Evolutionary conservation across 306 rosid genomes (phyloP).

Genomic region (Crotalaria pallida): DNA sequence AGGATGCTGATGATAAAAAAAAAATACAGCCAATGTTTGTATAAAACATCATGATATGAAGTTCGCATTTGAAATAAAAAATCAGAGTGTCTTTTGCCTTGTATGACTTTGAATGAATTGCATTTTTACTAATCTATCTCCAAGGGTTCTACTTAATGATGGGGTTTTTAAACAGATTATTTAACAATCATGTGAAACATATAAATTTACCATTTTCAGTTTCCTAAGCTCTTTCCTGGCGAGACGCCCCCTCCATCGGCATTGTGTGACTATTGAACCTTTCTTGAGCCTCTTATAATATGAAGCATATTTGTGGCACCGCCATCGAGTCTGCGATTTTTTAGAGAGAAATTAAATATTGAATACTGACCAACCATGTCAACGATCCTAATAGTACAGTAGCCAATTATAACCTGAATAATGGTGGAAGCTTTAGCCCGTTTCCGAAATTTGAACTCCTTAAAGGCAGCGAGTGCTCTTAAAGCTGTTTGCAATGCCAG

Average conservation of each 20-base stretch:
- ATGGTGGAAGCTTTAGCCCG: constrained; percentile 67
- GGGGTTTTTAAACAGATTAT: neutral
- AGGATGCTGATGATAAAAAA: neutral
- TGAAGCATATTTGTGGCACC: constrained; percentile 67
- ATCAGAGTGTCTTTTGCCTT: neutral
- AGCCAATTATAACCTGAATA: constrained; percentile 59
- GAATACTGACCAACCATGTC: neutral
- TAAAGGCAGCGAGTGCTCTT: constrained; percentile 79
- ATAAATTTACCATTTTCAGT: constrained; percentile 73
- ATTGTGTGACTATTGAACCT: constrained; percentile 73
- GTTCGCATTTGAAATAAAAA: neutral
- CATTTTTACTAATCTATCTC: neutral
- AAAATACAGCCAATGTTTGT: neutral
- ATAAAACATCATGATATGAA: neutral
- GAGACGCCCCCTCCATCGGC: constrained; percentile 77
- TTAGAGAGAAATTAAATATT: constrained; percentile 18
- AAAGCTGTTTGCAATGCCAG: constrained; percentile 79
- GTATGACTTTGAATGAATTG: constrained; percentile 4
- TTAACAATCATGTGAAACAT: neutral
- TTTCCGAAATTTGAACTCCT: constrained; percentile 63
- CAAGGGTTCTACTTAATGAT: neutral
- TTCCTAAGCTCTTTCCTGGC: constrained; percentile 84
- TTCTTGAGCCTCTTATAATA: constrained; percentile 69
- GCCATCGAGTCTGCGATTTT: constrained; percentile 76
- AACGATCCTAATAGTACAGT: constrained; percentile 16